Evolutionary conservation across 2,329 filamentous ascomycete genomes (phyloP), one percentile per base, ranked within the genome.

Genomic region (Neonectria sp.): DNA sequence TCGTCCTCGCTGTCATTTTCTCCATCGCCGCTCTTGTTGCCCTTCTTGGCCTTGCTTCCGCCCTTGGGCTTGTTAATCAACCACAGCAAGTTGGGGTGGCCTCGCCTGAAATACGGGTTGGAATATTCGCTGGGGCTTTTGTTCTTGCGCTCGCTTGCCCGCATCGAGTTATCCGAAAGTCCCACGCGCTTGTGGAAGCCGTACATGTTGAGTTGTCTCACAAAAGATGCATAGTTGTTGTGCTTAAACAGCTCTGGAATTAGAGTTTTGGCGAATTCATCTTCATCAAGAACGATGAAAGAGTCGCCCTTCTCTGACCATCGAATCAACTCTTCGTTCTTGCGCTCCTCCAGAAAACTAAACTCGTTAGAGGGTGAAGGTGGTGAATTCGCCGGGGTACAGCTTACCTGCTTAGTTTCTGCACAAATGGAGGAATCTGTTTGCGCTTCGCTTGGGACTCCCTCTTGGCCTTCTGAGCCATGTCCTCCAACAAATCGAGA

Each of bases 181-280:
- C 93, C 93, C 4, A 96, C 93, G 48, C 93, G 92, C 85, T 99
- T 99, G 86, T 99, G 96, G 77, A 99, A 99, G 69, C 97, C 95
- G 80, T 97, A 98, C 86, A 98, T 98, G 82, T 98, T 97, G 70
- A 98, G 87, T 79, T 98, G 95, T 40, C 95, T 92, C 62, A 98
- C 95, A 79, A 98, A 98, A 71, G 95, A 97, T 53, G 95, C 95
- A 81, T 98, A 98, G 80, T 98, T 98, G 87, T 95, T 97, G 84
- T 99, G 96, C 82, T 99, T 99, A 88, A 99, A 99, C 69, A 98
- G 91, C 81, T 98, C 97, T 1, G 96, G 96, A 27, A 99, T 93
- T 74, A 99, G 92, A 43, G 93, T 94, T 82, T 98, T 98, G 24
- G 96, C 98, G 78, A 99, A 99, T 82, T 97, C 95, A 77, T 99